Conservation (phyloP, 148 eudicot genomes). For the Gaultheria prostrata region DNA sequence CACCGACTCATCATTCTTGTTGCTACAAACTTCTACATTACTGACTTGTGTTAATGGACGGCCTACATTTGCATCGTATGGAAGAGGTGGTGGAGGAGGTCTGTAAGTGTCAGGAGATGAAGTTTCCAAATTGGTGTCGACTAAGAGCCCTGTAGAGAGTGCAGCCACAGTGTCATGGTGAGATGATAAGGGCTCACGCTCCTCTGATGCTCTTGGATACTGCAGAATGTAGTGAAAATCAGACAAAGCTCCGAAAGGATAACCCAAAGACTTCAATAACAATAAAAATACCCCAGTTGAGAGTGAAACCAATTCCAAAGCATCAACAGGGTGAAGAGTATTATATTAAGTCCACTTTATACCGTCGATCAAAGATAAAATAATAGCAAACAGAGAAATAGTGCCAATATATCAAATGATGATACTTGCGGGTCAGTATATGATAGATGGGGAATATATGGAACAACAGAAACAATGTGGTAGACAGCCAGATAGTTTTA, state of each 20-base stretch:
- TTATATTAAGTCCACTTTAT: not conserved
- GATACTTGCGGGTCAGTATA: not conserved
- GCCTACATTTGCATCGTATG: constrained; percentile 49
- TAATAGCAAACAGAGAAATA: not conserved
- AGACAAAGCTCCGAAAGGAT: not conserved
- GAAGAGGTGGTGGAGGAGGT: constrained; percentile 77
- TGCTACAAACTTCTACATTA: constrained; percentile 28
- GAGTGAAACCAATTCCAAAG: not conserved
- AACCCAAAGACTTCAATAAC: not conserved
- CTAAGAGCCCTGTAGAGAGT: constrained; percentile 58
- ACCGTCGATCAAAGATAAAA: not conserved
- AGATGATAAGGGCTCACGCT: constrained; percentile 63
- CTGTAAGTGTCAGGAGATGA: constrained; percentile 68
- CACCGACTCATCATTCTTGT: constrained; percentile 35
- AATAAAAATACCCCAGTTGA: not conserved
- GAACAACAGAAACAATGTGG: not conserved
- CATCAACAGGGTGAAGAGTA: not conserved
- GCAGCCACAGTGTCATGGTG: constrained; percentile 42
- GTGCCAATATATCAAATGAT: not conserved
- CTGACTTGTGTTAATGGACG: constrained; percentile 41
- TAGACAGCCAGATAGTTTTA: not conserved
- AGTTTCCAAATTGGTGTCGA: constrained; percentile 79
- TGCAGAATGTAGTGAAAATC: constrained; percentile 27
- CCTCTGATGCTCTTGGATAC: constrained; percentile 73
- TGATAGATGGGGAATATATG: not conserved